Evolutionary conservation across 176 grass and related monocot species (phyloP), one percentile per base, ranked within the genome.

Genomic region (Bothriochloa decipiens): DNA sequence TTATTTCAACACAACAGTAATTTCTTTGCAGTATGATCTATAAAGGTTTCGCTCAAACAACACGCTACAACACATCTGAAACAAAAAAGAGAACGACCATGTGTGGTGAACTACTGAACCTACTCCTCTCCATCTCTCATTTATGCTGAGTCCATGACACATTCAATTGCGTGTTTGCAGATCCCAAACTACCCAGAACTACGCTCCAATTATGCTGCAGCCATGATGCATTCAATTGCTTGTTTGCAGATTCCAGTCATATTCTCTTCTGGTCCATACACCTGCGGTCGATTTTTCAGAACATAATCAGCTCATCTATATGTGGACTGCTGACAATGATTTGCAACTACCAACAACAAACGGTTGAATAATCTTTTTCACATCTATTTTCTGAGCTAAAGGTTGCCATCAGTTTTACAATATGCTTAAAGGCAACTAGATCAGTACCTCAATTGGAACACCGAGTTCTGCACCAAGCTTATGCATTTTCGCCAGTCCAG

Each of bases 191-290:
- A 53, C 22, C 74, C n/a, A n/a, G n/a, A n/a, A n/a, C n/a, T n/a
- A n/a, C n/a, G n/a, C 72, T 29, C 50, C 1, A 3, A 15, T 87
- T 80, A 89, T 66, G 74, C 92, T 35, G 92, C 88, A 57, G 88
- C 79, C 95, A 91, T 92, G 62, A 94, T 72, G 76, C 95, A 97
- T 81, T 97, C 90, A 86, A 97, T 97, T 80, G 95, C 95, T 80
- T 95, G 75, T 33, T 95, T 97, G 90, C 92, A 97, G 63, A 97
- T 97, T 71, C 92, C 90, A 8, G 95, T 97, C 95, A 94, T 94
- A 18, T 92, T 97, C 45, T 82, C 95, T 80, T 97, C 95, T 23
- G 95, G 92, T 2, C 95, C 95, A 82, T 94, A 97, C 23, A 97
- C 92, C 95, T 97, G 85, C 22, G 82, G 76, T 74, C n/a, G 18